These are phyloP conservation scores for Eutypa lata DNA, from an alignment of 2,329 filamentous ascomycete species.

Conservation along the genomic window DNA sequence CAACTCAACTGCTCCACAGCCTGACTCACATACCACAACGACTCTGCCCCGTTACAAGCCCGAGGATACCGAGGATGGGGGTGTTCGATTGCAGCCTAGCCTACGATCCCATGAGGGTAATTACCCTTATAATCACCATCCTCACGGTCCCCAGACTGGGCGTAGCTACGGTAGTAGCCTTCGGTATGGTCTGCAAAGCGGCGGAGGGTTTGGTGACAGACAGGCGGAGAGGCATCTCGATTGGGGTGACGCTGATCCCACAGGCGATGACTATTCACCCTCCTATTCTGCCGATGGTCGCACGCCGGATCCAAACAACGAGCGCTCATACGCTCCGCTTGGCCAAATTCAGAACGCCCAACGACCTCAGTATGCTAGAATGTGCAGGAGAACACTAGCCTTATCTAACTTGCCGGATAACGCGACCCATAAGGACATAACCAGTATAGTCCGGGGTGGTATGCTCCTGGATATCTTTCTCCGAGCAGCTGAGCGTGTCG, in stretches of 20 bases:
- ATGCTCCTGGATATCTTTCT: constrained; percentile 67
- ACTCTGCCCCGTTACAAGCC: constrained; percentile 4
- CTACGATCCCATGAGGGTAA: constrained; percentile 3
- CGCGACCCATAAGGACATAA: constrained; percentile 64
- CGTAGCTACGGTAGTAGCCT: not conserved
- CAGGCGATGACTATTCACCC: constrained; percentile 15
- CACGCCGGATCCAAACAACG: constrained; percentile 10
- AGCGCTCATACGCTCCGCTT: constrained; percentile 1
- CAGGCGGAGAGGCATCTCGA: constrained; percentile 11
- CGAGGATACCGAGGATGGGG: constrained; percentile 6
- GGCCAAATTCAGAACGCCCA: constrained; percentile 7
- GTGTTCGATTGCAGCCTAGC: constrained; percentile 4
- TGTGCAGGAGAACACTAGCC: constrained; percentile 55
- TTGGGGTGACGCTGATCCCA: constrained; percentile 16
- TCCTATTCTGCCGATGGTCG: constrained; percentile 17
- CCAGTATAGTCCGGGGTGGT: constrained; percentile 65
- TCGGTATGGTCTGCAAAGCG: constrained; percentile 2
- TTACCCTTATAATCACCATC: not conserved
- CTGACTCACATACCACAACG: constrained; percentile 3
- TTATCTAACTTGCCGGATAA: constrained; percentile 60
- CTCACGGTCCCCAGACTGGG: not conserved
- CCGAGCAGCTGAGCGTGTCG: constrained; percentile 54
- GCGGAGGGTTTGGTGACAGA: constrained; percentile 1
- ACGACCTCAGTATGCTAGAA: constrained; percentile 31
- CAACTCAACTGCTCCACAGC: constrained; percentile 4